Base-by-base conservation (phyloP, 768 basidiomycete genomes). In the Pulveroboletus sp. region DNA sequence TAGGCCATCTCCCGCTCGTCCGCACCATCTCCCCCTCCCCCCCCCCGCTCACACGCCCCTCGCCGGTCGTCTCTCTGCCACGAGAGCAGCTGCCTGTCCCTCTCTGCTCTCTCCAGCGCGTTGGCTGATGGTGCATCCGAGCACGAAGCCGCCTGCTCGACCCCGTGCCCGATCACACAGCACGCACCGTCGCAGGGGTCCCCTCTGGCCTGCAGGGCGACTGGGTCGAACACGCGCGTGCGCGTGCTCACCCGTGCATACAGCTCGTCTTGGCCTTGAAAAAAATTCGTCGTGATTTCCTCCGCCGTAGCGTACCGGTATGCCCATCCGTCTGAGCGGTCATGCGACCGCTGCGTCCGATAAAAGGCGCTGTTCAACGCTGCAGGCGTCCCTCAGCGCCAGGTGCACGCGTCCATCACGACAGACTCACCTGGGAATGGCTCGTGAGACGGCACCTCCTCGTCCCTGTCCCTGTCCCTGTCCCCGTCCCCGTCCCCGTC, bases 221-320 rank as follows among this genome's bases (percentile, higher is more conserved):
- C 14, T 35, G 21, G 27, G 37, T 18, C 24, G 30, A 51, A 26
- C n/a, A n/a, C n/a, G n/a, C n/a, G n/a, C n/a, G 31, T 41, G n/a
- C 37, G 52, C 33, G 31, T 26, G 21, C 21, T 12, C 5, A 36
- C 36, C 28, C 27, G 49, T 30, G 30, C 46, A 40, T 59, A 54
- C 18, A 32, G 49, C 37, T 51, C 57, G n/a, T 47, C 50, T 43
- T 57, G 58, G 8, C 55, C 59, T 5, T 18, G 53, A 47, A 63
- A 66, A 38, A 54, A 39, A 52, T 68, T 68, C 45, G 54, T 57
- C 10, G 43, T 52, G 5, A 69, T 60, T 45, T 68, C 66, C n/a
- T 68, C 52, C 14, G 58, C 44, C 28, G 66, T 68, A 30, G 66
- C 56, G 32, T 69, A 69, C 47, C 66, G 66, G 50, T 68, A 68